A percentile compares a stretch with the other conserved stretches of the same genome.
These are phyloP conservation scores for Silene noctiflora DNA, from an alignment of 179 eudicot species.

Conservation along the genomic window DNA sequence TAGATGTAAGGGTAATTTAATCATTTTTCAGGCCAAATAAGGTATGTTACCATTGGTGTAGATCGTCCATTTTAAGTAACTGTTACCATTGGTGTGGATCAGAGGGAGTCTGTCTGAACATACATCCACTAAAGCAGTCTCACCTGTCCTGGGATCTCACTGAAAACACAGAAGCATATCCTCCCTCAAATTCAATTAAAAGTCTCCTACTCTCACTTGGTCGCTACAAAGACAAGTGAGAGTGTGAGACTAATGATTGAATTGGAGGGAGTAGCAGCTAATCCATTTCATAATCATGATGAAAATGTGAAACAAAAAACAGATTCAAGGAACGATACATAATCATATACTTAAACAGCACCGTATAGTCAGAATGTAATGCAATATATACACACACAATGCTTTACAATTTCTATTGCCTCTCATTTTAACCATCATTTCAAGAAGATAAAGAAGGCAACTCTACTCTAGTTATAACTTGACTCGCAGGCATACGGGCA, in stretches of 20 bases:
- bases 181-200: background rate
- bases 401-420: background rate
- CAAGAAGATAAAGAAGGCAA: background rate
- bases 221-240: background rate
- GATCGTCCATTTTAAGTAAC: no score
- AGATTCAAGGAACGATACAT: background rate
- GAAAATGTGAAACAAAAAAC: conserved; percentile 3
- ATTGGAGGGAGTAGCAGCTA: background rate
- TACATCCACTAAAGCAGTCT: no score
- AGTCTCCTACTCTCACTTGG: background rate
- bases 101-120: no score
- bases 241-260: background rate
- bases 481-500: background rate
- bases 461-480: background rate
- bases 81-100: no score
- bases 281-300: background rate
- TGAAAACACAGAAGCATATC: background rate
- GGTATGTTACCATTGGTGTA: no score
- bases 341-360: background rate
- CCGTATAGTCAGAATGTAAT: background rate
- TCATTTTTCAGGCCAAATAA: no score
- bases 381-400: background rate
- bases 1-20: no score
- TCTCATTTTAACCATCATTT: conserved; percentile 1
- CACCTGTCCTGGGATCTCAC: no score